phyloP scores from a whole-genome alignment of 768 basidiomycete species.

The Tricholoma hemisulphureum region DNA sequence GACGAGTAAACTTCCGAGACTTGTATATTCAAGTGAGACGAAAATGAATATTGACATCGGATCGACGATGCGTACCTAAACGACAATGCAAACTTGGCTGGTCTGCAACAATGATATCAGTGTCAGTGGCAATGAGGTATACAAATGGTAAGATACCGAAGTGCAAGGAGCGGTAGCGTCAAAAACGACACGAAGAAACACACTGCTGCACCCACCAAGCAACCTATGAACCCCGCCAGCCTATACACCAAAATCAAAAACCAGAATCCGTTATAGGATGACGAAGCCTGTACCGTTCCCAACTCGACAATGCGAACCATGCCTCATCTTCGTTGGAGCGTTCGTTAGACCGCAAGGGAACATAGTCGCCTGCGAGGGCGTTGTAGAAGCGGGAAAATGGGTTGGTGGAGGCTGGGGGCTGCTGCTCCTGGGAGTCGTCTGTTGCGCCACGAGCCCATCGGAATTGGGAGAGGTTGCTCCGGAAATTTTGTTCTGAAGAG shows the following conservation, averaged over 20 bases:
- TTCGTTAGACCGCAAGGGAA: slow-evolving; percentile 81
- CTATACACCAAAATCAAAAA: slow-evolving; percentile 35
- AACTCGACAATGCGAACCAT: slow-evolving; percentile 87
- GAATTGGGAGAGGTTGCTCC: slow-evolving; percentile 76
- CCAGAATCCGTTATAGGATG: too few species aligned
- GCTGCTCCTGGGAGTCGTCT: slow-evolving; percentile 62
- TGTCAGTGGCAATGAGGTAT: background rate
- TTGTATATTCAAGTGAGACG: slow-evolving; percentile 26
- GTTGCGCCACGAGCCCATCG: slow-evolving; percentile 76
- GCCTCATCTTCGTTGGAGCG: slow-evolving; percentile 94
- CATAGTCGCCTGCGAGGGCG: slow-evolving; percentile 80
- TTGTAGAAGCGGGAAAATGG: slow-evolving; percentile 88
- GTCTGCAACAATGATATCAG: slow-evolving; percentile 40
- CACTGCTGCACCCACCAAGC: slow-evolving; percentile 84
- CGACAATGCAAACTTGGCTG: slow-evolving; percentile 87
- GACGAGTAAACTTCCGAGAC: slow-evolving; percentile 86
- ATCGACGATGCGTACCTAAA: slow-evolving; percentile 56
- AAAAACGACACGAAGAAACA: slow-evolving; percentile 94
- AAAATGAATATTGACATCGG: slow-evolving; percentile 7
- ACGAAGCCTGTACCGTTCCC: slow-evolving; percentile 77
- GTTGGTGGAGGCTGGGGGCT: slow-evolving; percentile 42
- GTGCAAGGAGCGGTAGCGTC: slow-evolving; percentile 58
- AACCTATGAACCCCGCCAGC: slow-evolving; percentile 86
- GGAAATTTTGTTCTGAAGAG: slow-evolving; percentile 65
- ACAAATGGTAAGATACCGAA: slow-evolving; percentile 32